Evolutionary conservation across 1,139 yeast species (phyloP).

Genomic region (Kodamaea plutei): DNA sequence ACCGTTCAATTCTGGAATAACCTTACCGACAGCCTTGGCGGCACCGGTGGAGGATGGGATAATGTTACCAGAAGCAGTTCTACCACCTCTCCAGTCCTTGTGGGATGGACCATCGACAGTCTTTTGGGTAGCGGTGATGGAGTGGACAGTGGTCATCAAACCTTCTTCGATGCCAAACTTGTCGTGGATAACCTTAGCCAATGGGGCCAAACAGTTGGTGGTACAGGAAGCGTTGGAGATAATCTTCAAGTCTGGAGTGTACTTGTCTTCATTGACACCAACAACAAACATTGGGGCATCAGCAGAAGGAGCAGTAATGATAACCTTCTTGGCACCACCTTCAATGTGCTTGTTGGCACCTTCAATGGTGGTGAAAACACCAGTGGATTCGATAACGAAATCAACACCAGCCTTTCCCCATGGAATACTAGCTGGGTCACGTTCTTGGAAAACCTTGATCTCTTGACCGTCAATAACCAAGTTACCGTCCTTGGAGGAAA

Average conservation of each 20-base stretch:
- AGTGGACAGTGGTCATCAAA: conserved; percentile 88
- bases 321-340: conserved; percentile 87
- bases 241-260: conserved; percentile 66
- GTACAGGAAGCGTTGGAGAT: conserved; percentile 88
- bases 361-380: conserved; percentile 76
- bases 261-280: conserved; percentile 75
- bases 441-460: conserved; percentile 69
- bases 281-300: conserved; percentile 89
- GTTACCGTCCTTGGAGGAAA: conserved; percentile 50
- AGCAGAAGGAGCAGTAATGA: conserved; percentile 83
- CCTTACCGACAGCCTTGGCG: conserved; percentile 91
- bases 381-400: conserved; percentile 82
- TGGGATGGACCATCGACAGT: conserved; percentile 89
- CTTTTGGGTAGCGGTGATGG: conserved; percentile 88
- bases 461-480: conserved; percentile 65
- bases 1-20: conserved; percentile 82
- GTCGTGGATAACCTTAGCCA: conserved; percentile 80
- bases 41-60: conserved; percentile 92
- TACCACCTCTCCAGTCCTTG: conserved; percentile 95
- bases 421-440: conserved; percentile 76
- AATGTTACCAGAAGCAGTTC: conserved; percentile 87
- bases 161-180: conserved; percentile 80
- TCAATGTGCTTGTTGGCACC: conserved; percentile 78
- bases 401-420: conserved; percentile 80
- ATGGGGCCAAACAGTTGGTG: conserved; percentile 87